Evolutionary conservation across 345 rosid genomes (phyloP).

Genomic region (Ricinus communis): DNA sequence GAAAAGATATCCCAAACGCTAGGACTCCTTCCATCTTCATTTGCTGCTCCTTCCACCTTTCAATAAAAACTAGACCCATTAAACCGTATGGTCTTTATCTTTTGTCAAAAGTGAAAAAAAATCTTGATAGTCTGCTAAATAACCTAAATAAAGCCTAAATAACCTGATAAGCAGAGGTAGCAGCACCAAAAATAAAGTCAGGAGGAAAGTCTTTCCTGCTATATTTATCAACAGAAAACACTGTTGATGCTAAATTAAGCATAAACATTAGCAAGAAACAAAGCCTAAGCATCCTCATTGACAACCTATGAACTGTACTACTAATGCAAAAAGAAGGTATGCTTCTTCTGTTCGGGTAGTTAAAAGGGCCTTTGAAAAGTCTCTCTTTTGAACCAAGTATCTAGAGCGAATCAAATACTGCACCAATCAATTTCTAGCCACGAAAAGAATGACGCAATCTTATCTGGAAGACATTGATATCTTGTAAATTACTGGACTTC

Average conservation of each 20-base stretch:
- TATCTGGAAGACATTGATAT: background rate
- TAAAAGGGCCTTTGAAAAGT: too few species aligned
- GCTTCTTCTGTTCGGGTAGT: too few species aligned
- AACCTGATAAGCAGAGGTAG: slow-evolving; percentile 65
- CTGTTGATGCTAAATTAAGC: background rate
- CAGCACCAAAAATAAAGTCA: slow-evolving; percentile 57
- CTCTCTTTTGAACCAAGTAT: background rate
- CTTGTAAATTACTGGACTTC: too few species aligned
- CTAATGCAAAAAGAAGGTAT: too few species aligned
- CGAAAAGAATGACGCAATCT: background rate
- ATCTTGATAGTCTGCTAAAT: too few species aligned
- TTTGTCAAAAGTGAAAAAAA: background rate
- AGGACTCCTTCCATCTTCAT: slow-evolving; percentile 62
- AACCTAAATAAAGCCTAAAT: too few species aligned
- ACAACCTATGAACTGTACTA: too few species aligned
- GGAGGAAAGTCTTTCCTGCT: slow-evolving; percentile 53
- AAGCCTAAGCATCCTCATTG: background rate
- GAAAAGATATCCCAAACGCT: slow-evolving; percentile 64
- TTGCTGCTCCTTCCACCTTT: slow-evolving; percentile 65
- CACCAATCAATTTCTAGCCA: background rate
- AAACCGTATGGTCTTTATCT: background rate
- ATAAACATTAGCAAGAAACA: background rate
- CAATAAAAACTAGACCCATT: background rate
- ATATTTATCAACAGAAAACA: slow-evolving; percentile 33
- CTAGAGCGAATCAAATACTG: background rate